These are phyloP conservation scores for Iberis pinnata DNA, from an alignment of 345 rosid genomes.

Conservation along the genomic window DNA sequence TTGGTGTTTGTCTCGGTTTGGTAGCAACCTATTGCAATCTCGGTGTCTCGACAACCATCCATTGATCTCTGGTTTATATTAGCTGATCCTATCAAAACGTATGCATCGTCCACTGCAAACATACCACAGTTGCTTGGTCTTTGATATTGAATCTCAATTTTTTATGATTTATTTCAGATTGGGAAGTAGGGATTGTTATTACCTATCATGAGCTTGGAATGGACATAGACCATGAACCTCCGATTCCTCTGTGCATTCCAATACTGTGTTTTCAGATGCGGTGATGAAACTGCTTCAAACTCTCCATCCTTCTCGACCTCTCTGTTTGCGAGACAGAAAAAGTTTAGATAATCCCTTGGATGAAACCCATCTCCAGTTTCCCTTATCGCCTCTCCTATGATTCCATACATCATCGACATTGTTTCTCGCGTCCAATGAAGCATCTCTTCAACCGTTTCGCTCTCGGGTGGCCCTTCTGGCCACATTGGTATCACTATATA, in stretches of 20 bases:
- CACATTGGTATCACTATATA: conserved; percentile 91
- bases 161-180: background rate
- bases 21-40: conserved; percentile 74
- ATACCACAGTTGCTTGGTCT: background rate
- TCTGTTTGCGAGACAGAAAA: conserved; percentile 88
- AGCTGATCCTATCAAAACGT: conserved; percentile 70
- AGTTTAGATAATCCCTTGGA: conserved; percentile 73
- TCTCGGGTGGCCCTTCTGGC: conserved; percentile 85
- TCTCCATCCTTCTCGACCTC: conserved; percentile 54
- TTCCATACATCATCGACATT: conserved; percentile 68
- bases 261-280: conserved; percentile 50
- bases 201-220: conserved; percentile 97
- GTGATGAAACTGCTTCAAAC: conserved; percentile 46
- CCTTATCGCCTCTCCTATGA: conserved; percentile 60
- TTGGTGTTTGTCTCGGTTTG: conserved; percentile 29
- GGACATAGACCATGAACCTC: conserved; percentile 91
- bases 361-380: conserved; percentile 44
- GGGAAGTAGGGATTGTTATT: background rate
- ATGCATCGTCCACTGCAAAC: conserved; percentile 58
- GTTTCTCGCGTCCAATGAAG: conserved; percentile 90
- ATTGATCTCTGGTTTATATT: conserved; percentile 85
- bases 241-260: conserved; percentile 76
- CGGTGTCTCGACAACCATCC: conserved; percentile 85
- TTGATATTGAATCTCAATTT: too few species aligned
- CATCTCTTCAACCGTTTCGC: conserved; percentile 76